Evolutionary conservation across 257 asterid genomes (phyloP), one percentile per base, ranked within the genome.

Genomic region (Striga asiatica): DNA sequence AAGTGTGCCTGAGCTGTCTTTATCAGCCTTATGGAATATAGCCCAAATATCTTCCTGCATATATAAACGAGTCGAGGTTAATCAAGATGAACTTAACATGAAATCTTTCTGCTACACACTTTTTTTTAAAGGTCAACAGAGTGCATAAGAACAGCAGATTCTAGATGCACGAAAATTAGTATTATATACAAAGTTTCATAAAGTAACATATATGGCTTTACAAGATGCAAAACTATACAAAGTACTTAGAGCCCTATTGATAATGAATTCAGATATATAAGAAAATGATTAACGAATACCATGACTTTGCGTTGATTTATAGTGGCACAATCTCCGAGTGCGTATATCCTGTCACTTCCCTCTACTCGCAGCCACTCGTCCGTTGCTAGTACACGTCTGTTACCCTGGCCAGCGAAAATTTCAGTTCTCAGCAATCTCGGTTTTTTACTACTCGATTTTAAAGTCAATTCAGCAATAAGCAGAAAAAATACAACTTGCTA

Each of bases 341-440:
- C 98, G 71, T 87, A 91, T 66, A 84, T 74, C 67, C 17, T 73
- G 60, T 82, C 80, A 65, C 66, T 56, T 45, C 94, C 89, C 58
- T 87, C 95, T 21, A 87, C 89, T 55, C 98, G 72, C 54, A 91
- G 69, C 98, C 98, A 91, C 70, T 91, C 98, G 62, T 91, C 96
- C 28, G 96, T 82, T 57, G 95, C 95, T 60, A 91, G 70, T 42
- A 66, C 95, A 28, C 98, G 96, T 65, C 98, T 75, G 47, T 53
- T 81, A 39, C 68, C 84, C 98, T 91, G 76, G 54, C 28, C 17
- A 50, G 54, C 55, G 49, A 62, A 28, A 46, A 31, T 27, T n/a
- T 3, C 35, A 25, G 48, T 50, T 11, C 62, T 71, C 42, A 47
- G 48, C 23, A 51, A 17, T 14, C 18, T n/a, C n/a, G n/a, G n/a